phyloP scores from a whole-genome alignment of 257 asterid species.

The Euphrasia confusa region DNA sequence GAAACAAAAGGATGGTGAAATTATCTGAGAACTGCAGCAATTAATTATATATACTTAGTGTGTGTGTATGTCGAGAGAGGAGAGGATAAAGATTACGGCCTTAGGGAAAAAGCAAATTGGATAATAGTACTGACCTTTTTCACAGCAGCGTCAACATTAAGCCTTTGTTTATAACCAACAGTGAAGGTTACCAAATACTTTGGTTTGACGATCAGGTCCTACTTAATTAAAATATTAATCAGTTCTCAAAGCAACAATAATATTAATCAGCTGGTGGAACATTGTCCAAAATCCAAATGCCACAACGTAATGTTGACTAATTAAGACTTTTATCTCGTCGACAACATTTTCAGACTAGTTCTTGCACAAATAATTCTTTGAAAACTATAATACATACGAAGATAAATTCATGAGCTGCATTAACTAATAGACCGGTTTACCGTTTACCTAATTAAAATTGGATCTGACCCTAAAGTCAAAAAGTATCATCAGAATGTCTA shows the following conservation, averaged over 20 bases:
- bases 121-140: conserved; percentile 43
- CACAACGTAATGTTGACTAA: no score
- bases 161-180: conserved; percentile 53
- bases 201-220: conserved; percentile 56
- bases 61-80: background rate
- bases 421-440: no score
- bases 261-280: no score
- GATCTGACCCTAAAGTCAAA: no score
- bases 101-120: background rate
- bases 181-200: conserved; percentile 65
- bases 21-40: conserved; percentile 53
- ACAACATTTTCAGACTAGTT: no score
- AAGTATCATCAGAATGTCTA: no score
- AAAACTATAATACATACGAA: no score
- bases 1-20: conserved; percentile 58
- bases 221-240: conserved; percentile 19
- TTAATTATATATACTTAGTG: conserved; percentile 6
- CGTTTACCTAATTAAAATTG: no score
- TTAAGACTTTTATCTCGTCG: no score
- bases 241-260: conserved; percentile 10
- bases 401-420: no score
- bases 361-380: no score
- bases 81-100: background rate
- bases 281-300: no score
- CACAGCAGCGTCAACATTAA: conserved; percentile 56